Base-by-base conservation (phyloP, 2,329 filamentous ascomycete species). In the Trichoderma atrobrunneum region DNA sequence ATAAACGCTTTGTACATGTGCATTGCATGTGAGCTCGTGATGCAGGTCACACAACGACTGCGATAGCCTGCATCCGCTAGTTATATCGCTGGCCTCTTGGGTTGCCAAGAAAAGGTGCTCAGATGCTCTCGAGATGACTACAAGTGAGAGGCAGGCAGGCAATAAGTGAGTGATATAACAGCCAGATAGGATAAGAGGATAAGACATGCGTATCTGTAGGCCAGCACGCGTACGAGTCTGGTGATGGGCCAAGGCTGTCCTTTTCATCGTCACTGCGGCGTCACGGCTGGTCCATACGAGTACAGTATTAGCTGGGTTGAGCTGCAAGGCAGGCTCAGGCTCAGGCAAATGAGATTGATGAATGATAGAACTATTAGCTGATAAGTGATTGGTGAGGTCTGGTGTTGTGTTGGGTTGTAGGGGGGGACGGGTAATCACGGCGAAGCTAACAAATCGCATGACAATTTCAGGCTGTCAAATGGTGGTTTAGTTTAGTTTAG, bases 11-110 rank as follows among this genome's bases (percentile, higher is more conserved):
- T 32, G 56, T 59, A 32, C 18, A 60, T 21, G 57, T 24, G 57
- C 57, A 60, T 32, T 14, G 57, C 48, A 34, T 34, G 24, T 54
- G 26, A 30, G 26, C 65, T 69, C 65, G 65, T 69, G 65, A 69
- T 69, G 65, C 28, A 69, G 56, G 65, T 69, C 65, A 69, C 65
- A 60, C 54, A 48, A 10, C 34, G 39, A 28, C 30, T 30, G 26
- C 56, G 36, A 60, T 60, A 34, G 54, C 18, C 65, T 68, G 26
- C 65, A 60, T 61, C 34, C 21, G 36, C 36, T 34, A 48, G 56
- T 18, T 39, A 7, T 39, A 4, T 61, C 7, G 14, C 21, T 14
- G 18, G 12, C 34, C 6, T 16, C 34, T 36, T 36, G 14, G 34
- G 34, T 7, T 34, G 59, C 59, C 32, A 24, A 36, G n/a, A 24